Base-by-base conservation (phyloP, 495 filamentous ascomycete genomes). In the Neurospora terricola region DNA sequence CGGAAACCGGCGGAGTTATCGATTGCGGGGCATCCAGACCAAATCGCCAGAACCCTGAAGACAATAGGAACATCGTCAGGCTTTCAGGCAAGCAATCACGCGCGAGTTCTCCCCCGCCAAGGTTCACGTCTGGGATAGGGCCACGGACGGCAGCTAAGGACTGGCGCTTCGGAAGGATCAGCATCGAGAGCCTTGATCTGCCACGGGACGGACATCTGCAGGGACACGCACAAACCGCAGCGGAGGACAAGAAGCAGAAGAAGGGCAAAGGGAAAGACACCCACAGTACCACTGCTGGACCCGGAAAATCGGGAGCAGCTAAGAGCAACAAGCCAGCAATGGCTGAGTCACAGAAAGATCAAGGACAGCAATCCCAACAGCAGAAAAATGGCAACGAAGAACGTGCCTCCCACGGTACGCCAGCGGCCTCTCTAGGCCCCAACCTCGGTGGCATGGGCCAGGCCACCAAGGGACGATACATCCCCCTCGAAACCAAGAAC, bases 401-500 rank as follows among this genome's bases (percentile, higher is more conserved):
- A 16, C 73, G 59, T 30, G 40, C n/a, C 12, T 18, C 42, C 34
- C 62, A 72, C 12, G 77, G 82, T 16, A 77, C 78, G 9, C 83
- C 83, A 0, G 84, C 84, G 27, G 81, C 84, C 5, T 78, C 80
- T 42, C 73, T 84, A 73, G 84, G 80, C 39, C 84, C 82, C 14
- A 86, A 77, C 75, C 82, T 82, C 75, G 85, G 80, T 34, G 83
- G 80, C 27, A 77, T 80, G 62, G 81, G 83, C 68, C 80, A 80
- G 72, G 78, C 77, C 62, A 86, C 93, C 0, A 97, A 93, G 81
- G 96, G 92, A 45, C 87, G 87, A 74, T 97, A 91, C 77, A 83
- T 94, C 30, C 91, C 92, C 4, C 83, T 94, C 0, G 90, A 92
- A 74, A 86, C 88, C 36, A 90, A 92, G 80, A 88, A 91, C 73